phyloP scores from a whole-genome alignment of 1,139 yeast species.

The Scheffersomyces titani region DNA sequence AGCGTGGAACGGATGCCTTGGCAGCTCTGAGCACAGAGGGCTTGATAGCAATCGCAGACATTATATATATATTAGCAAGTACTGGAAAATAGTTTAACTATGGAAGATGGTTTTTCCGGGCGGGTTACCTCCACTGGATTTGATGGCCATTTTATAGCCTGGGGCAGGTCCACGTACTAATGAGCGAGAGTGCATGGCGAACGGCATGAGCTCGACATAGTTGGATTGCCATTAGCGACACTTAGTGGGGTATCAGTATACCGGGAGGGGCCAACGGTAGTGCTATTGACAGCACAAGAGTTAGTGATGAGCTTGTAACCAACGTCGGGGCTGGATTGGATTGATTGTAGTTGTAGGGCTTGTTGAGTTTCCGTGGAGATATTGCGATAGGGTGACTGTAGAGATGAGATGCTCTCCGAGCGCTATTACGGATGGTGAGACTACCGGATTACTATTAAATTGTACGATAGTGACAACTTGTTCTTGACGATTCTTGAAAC shows the following conservation, averaged over 20 bases:
- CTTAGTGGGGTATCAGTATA: conserved; percentile 3
- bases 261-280: background rate
- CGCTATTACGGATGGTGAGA: background rate
- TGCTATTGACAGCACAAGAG: background rate
- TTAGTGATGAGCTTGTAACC: background rate
- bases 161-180: background rate
- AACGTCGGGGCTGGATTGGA: background rate
- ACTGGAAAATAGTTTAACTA: background rate
- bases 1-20: conserved; percentile 5
- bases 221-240: conserved; percentile 2
- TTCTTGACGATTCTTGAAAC: too few relatives aligned
- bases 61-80: conserved; percentile 1
- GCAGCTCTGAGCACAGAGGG: conserved; percentile 9
- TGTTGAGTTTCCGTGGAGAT: background rate
- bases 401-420: background rate
- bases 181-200: background rate
- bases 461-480: background rate
- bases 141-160: conserved; percentile 1
- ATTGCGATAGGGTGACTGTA: background rate
- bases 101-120: background rate
- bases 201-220: conserved; percentile 2
- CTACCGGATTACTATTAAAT: background rate
- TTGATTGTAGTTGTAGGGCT: background rate
- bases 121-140: background rate
- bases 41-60: conserved; percentile 21